Conservation (phyloP, 2,329 filamentous ascomycete genomes). For the Sporothrix pallida region DNA sequence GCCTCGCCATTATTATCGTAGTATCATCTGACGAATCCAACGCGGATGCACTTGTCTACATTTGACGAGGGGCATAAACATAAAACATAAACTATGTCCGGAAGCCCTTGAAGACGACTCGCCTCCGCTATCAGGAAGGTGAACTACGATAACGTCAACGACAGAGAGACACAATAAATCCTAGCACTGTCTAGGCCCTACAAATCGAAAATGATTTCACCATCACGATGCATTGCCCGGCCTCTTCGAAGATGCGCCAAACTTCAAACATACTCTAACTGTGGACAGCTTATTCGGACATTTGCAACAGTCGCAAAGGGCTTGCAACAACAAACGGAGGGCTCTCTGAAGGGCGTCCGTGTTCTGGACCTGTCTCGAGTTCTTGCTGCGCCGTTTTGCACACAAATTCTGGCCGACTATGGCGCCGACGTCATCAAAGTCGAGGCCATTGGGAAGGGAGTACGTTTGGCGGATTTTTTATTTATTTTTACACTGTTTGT, state of each 20-base stretch:
- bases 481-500: not conserved
- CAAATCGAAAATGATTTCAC: not conserved
- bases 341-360: constrained; percentile 81
- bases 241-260: not conserved
- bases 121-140: no score
- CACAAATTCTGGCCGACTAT: constrained; percentile 93
- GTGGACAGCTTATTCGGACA: not conserved
- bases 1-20: no score
- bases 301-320: not conserved
- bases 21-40: no score
- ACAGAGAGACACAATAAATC: no score
- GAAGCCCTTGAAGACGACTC: not conserved
- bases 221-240: not conserved
- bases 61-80: not conserved
- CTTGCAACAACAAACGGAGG: constrained; percentile 32
- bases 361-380: constrained; percentile 98
- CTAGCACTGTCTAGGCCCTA: not conserved
- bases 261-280: not conserved
- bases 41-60: no score
- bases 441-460: constrained; percentile 80
- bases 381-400: constrained; percentile 95
- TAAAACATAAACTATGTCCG: not conserved
- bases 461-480: not conserved
- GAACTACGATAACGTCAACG: no score
- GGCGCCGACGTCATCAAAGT: constrained; percentile 97